Evolutionary conservation across 1,284 basidiomycete genomes (phyloP), one percentile per base, ranked within the genome.

Genomic region (Cutaneotrichosporon daszewskae): DNA sequence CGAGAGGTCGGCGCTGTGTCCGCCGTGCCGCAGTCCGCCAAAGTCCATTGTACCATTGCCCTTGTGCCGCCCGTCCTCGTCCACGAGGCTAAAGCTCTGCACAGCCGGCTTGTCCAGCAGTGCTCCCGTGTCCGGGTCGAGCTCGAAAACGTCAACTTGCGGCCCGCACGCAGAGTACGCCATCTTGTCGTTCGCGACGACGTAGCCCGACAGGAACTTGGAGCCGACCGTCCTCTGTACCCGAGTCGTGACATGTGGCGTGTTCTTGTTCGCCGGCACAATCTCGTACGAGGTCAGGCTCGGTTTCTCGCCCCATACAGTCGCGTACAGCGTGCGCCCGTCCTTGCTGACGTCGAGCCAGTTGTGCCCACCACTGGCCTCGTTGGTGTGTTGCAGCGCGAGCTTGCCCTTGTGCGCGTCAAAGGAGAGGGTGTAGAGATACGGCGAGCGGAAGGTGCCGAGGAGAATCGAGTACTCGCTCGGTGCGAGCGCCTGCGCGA

Each of bases 111-210:
- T 34, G 23, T 58, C 47, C 18, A 55, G 47, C 23, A 71, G 62
- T 1, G 45, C 58, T 7, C 69, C 69, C 1, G 58, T 58, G 12
- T 49, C 38, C 1, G 35, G 32, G 40, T 69, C 60, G 18, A 72
- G 37, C 1, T 52, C 51, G 29, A 70, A 58, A 1, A 68, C 64
- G 45, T 72, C 71, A 13, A 69, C 69, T 13, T 67, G 64, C 2
- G 71, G 64, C 18, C 71, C 71, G 24, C 69, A 67, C 1, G 66
- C 68, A 2, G 66, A 68, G 45, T 71, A 72, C n/a, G 66, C 57
- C n/a, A 62, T 62, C 33, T 59, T 58, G 27, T 43, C 34, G 22
- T 56, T 59, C n/a, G 54, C 45, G 32, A 55, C 57, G 27, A 62
- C 60, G 37, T 68, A 68, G 12, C 65, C 65, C 0, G 63, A 66